Percentiles rank a stretch among this genome's conserved stretches.
phyloP scores from a whole-genome alignment of 345 rosid genomes.

The Gossypium mustelinum region DNA sequence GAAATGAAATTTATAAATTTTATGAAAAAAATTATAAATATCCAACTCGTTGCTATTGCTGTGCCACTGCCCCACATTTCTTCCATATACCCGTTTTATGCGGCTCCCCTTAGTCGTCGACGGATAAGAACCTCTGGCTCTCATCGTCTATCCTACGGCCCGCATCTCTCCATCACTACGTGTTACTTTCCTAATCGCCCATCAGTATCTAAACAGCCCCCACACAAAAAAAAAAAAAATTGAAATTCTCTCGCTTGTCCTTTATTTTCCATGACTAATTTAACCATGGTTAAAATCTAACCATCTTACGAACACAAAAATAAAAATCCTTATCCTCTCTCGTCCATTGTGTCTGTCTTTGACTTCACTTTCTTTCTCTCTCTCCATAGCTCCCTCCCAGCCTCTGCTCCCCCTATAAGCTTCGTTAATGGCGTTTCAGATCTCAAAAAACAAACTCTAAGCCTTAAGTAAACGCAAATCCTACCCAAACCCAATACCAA shows the following conservation, averaged over 20 bases:
- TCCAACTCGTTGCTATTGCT: too few species aligned
- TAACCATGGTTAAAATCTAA: slow-evolving; percentile 45
- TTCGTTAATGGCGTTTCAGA: slow-evolving; percentile 49
- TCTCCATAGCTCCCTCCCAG: neutral
- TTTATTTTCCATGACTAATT: neutral
- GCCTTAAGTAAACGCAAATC: neutral
- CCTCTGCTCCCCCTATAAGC: slow-evolving; percentile 18
- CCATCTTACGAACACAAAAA: slow-evolving; percentile 13
- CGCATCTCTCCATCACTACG: neutral
- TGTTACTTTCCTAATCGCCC: slow-evolving; percentile 26
- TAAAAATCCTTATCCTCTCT: slow-evolving; percentile 30
- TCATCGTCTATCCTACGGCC: slow-evolving; percentile 36
- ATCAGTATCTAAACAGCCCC: slow-evolving; percentile 31
- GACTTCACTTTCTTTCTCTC: slow-evolving; percentile 18
- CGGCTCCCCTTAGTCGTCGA: slow-evolving; percentile 44
- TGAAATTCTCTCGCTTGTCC: too few species aligned
- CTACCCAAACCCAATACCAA: neutral
- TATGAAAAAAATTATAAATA: too few species aligned
- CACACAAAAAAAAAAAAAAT: neutral
- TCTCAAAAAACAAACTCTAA: slow-evolving; percentile 20
- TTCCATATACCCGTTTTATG: slow-evolving; percentile 43
- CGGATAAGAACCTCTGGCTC: slow-evolving; percentile 43
- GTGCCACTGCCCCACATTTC: slow-evolving; percentile 8
- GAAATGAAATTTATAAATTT: too few species aligned
- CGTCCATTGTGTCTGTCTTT: neutral